Percentiles rank a stretch among this genome's conserved stretches.
Evolutionary conservation across 2,329 filamentous ascomycete species (phyloP).

Genomic region (Colletotrichum siamense): DNA sequence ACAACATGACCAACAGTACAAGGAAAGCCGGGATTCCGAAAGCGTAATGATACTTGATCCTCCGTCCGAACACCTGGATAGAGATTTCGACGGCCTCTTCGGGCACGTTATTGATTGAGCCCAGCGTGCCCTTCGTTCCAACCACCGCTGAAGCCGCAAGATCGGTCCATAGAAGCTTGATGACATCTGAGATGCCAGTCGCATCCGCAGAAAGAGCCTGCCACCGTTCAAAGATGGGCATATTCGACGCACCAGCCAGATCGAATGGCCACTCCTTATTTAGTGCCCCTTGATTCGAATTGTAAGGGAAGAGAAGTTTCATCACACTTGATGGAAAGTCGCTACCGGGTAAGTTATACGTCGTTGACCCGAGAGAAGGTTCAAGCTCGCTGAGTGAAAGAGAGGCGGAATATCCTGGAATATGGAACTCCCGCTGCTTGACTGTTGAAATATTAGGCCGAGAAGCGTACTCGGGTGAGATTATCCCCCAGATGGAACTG

Average conservation of each 20-base stretch:
- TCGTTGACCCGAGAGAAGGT: neutral
- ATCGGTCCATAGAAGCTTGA: constrained; percentile 52
- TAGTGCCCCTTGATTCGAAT: neutral
- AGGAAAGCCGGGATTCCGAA: constrained; percentile 39
- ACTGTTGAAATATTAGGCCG: constrained; percentile 37
- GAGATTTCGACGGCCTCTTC: constrained; percentile 19
- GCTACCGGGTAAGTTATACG: constrained; percentile 35
- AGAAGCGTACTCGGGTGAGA: constrained; percentile 33
- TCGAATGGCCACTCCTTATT: constrained; percentile 5
- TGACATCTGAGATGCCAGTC: constrained; percentile 34
- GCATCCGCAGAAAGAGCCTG: constrained; percentile 35
- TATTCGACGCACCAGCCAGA: constrained; percentile 27
- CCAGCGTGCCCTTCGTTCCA: constrained; percentile 35
- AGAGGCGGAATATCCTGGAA: constrained; percentile 15
- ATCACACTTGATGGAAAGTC: constrained; percentile 35
- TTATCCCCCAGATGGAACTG: constrained; percentile 44
- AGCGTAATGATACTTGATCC: constrained; percentile 34
- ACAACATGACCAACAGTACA: neutral
- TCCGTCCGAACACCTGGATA: constrained; percentile 30
- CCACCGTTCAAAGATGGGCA: constrained; percentile 47
- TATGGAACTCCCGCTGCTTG: constrained; percentile 21
- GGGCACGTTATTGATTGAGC: constrained; percentile 14
- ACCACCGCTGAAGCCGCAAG: constrained; percentile 45
- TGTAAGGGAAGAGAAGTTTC: constrained; percentile 23
- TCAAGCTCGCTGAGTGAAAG: neutral